Base-by-base conservation (phyloP, 306 rosid species). In the Ormosia semicastrata region DNA sequence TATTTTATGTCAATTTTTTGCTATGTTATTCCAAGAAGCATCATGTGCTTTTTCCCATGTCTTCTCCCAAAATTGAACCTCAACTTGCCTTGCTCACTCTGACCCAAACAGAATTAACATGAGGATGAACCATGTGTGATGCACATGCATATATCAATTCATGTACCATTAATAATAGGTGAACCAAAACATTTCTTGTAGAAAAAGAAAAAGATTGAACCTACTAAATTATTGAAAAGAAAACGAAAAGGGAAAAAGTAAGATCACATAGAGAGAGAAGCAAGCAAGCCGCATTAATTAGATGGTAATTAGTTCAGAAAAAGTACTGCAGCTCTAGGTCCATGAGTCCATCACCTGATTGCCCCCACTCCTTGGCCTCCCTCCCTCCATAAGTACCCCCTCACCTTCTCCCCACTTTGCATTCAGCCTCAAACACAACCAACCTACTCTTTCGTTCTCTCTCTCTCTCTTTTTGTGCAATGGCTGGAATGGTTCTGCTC, bases 331-430 rank as follows among this genome's bases (percentile, higher is more conserved):
- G 8, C 50, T 58, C 14, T 53, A 50, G 41, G 24, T 58, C 3
- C 56, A 66, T 46, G 52, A 39, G 46, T 77, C 81, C 75, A 47
- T 69, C 69, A 33, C 75, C 66, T 64, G 80, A 81, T 82, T 60
- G 79, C 65, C 49, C 9, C 40, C 73, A 7, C 76, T 78, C 78
- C 81, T 44, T 67, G 39, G 46, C 40, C 87, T 56, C 39, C 40
- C 87, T 56, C 39, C 46, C 83, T 78, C 94, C 88, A 85, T 92
- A 94, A 92, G 89, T 94, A 94, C 94, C 93, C 94, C 65, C 73
- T n/a, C 69, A 14, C 65, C 89, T 57, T 72, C 89, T 54, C 77
- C 87, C 44, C 78, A 70, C 81, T 84, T 72, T 69, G 89, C 83
- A 84, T 64, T 83, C 90, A 65, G 50, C 77, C 44, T 36, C 86